phyloP scores from a whole-genome alignment of 805 yeast species.

The Starmerella cellae region DNA sequence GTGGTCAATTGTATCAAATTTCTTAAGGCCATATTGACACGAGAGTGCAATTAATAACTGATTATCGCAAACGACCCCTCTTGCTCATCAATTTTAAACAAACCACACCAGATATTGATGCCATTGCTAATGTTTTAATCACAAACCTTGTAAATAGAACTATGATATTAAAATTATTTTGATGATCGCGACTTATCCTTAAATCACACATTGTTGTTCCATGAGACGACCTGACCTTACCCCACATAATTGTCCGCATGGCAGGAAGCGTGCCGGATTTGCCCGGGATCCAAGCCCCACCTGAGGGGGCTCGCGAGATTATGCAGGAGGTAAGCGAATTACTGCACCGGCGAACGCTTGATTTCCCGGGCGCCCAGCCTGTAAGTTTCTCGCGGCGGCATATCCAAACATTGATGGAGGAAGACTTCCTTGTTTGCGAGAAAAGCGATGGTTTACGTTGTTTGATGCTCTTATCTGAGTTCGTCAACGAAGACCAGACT shows the following conservation, averaged over 20 bases:
- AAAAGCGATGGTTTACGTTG: constrained; percentile 90
- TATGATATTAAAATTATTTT: no score
- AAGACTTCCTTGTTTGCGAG: constrained; percentile 90
- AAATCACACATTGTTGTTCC: no score
- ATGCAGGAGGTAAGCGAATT: constrained; percentile 54
- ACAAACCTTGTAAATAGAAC: no score
- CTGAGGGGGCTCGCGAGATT: constrained; percentile 53
- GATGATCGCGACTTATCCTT: no score
- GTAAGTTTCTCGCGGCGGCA: constrained; percentile 74
- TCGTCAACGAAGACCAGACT: constrained; percentile 29
- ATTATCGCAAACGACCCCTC: no score
- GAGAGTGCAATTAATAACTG: no score
- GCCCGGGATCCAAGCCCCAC: constrained; percentile 73
- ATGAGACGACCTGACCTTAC: not conserved
- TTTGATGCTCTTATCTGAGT: constrained; percentile 49
- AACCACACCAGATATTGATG: no score
- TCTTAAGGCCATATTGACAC: no score
- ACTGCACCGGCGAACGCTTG: constrained; percentile 40
- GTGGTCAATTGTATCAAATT: no score
- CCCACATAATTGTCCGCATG: constrained; percentile 2
- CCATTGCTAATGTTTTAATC: no score
- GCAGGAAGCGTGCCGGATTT: constrained; percentile 50
- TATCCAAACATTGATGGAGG: constrained; percentile 46
- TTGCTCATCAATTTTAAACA: no score
- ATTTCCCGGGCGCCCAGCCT: constrained; percentile 86